Percentiles rank a stretch among this genome's conserved stretches.
Evolutionary conservation across 805 yeast genomes (phyloP).

Genomic region (Saccharomycopsis olivae): DNA sequence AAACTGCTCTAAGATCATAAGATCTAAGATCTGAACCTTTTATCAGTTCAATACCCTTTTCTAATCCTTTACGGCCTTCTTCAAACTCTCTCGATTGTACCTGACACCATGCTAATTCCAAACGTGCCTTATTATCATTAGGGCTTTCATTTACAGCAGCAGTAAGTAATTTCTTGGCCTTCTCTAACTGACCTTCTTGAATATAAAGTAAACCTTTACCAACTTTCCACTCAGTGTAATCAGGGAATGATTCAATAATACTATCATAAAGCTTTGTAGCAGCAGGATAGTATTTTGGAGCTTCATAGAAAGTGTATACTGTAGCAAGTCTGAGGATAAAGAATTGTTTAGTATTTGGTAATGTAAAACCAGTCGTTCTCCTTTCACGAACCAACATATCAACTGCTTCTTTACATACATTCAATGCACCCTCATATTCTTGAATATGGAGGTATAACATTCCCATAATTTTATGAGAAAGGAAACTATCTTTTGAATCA

Average conservation of each 20-base stretch:
- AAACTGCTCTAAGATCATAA: constrained; percentile 45
- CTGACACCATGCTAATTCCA: constrained; percentile 74
- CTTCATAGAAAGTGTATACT: constrained; percentile 73
- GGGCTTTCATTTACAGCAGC: constrained; percentile 41
- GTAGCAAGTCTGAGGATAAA: constrained; percentile 60
- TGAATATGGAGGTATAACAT: constrained; percentile 47
- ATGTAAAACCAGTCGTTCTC: constrained; percentile 34
- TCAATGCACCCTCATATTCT: constrained; percentile 55
- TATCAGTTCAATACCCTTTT: constrained; percentile 31
- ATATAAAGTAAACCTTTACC: constrained; percentile 76
- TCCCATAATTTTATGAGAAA: constrained; percentile 58
- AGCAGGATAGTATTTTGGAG: constrained; percentile 75
- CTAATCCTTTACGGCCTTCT: constrained; percentile 43
- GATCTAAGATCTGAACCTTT: constrained; percentile 43
- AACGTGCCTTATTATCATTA: constrained; percentile 45
- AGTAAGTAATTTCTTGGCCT: constrained; percentile 44
- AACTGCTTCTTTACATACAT: constrained; percentile 50
- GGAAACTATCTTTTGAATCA: constrained; percentile 34
- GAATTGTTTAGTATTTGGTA: constrained; percentile 45
- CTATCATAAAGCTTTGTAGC: constrained; percentile 65
- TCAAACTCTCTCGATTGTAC: constrained; percentile 40
- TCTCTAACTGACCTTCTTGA: constrained; percentile 46
- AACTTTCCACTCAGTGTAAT: constrained; percentile 51
- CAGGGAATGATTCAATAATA: constrained; percentile 37
- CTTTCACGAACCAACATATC: constrained; percentile 39